Evolutionary conservation across 208 protist species (phyloP).

Genomic region (Acanthamoeba sp.): DNA sequence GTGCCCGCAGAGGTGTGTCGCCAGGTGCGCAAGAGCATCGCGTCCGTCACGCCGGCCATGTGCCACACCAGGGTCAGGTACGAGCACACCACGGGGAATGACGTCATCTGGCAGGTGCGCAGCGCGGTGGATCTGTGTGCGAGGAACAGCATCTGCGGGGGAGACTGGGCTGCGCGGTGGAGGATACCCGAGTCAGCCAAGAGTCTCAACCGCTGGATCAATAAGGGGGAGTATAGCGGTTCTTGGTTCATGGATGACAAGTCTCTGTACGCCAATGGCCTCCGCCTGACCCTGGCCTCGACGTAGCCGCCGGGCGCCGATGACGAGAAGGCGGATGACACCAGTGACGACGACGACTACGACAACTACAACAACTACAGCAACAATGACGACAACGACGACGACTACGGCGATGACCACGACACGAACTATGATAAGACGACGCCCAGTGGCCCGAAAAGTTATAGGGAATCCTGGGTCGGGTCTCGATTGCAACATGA

Average conservation of each 20-base stretch:
- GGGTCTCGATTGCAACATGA: too few species aligned
- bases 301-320: background rate
- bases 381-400: too few species aligned
- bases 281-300: conserved; percentile 11
- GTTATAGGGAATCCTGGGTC: too few species aligned
- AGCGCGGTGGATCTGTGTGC: background rate
- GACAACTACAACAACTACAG: too few species aligned
- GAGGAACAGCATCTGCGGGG: background rate
- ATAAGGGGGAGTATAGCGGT: background rate
- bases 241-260: background rate
- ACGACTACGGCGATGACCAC: too few species aligned
- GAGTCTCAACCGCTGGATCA: conserved; percentile 10
- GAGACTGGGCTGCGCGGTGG: background rate
- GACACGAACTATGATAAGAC: too few species aligned
- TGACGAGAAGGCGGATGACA: too few species aligned
- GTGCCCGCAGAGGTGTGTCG: conserved; percentile 42
- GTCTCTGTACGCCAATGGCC: background rate
- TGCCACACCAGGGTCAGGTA: background rate
- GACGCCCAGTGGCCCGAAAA: too few species aligned
- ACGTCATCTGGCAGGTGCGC: conserved; percentile 18
- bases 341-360: too few species aligned
- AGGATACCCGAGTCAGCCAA: conserved; percentile 25
- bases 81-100: background rate
- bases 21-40: conserved; percentile 13
- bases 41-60: background rate